phyloP scores from a whole-genome alignment of 1,139 yeast species.

The Magnusiomyces tetraspermus region DNA sequence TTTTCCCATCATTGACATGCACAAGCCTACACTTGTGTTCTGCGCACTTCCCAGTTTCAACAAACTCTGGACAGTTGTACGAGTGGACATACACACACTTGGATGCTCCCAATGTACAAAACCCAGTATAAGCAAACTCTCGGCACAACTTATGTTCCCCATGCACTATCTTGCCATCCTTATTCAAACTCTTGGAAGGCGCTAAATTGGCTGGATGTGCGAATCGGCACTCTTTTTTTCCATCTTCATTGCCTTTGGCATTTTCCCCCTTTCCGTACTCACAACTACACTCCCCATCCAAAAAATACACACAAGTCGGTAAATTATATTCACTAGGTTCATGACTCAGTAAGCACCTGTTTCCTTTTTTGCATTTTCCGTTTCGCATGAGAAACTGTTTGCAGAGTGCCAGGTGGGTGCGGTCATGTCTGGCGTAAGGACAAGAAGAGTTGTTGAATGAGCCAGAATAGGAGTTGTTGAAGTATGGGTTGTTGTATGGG shows the following conservation, averaged over 20 bases:
- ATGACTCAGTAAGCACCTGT: conserved; percentile 2
- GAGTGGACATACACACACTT: conserved; percentile 2
- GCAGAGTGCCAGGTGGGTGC: conserved; percentile 46
- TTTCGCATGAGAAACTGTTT: conserved; percentile 22
- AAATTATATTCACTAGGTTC: conserved; percentile 1
- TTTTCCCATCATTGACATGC: conserved; percentile 1
- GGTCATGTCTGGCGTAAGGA: conserved; percentile 43
- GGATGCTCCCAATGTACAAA: neutral
- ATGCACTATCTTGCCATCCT: neutral
- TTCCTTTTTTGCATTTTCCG: conserved; percentile 1
- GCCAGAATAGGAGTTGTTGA: too few relatives aligned
- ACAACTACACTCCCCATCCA: conserved; percentile 1
- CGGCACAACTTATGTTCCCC: neutral
- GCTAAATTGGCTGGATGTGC: conserved; percentile 3
- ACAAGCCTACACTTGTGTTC: neutral
- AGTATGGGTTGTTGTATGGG: conserved; percentile 41
- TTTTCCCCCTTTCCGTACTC: neutral
- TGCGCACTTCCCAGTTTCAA: neutral
- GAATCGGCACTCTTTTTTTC: neutral
- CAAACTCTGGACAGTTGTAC: conserved; percentile 3
- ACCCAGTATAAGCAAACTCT: conserved; percentile 6
- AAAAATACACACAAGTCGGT: conserved; percentile 1
- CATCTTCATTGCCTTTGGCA: neutral
- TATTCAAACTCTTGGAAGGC: neutral
- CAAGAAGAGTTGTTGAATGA: too few relatives aligned